A percentile compares a stretch with the other conserved stretches of the same genome.
Evolutionary conservation across 2,329 filamentous ascomycete species (phyloP).

Genomic region (Clonostachys chloroleuca): DNA sequence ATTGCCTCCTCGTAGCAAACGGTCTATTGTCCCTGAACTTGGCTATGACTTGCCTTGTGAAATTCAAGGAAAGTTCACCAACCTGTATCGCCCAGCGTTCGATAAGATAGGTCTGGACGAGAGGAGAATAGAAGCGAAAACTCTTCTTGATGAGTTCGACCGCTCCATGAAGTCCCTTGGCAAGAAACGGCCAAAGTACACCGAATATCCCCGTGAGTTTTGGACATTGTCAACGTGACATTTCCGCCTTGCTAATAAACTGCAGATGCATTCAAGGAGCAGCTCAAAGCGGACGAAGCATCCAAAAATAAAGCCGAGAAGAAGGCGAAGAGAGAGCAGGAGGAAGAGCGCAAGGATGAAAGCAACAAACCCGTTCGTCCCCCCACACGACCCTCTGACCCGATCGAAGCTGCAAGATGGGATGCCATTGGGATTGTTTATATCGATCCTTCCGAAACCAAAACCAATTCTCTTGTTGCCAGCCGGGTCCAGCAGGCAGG

Average conservation of each 20-base stretch:
- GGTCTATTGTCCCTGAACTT: slow-evolving; percentile 29
- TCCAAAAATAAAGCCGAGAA: slow-evolving; percentile 39
- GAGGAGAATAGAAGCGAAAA: slow-evolving; percentile 30
- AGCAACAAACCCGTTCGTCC: slow-evolving; percentile 29
- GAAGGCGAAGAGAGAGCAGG: slow-evolving; percentile 35
- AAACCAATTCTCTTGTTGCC: slow-evolving; percentile 33
- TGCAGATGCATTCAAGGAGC: slow-evolving; percentile 36
- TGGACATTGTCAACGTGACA: neutral
- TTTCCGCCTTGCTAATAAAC: slow-evolving; percentile 1
- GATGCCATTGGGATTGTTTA: slow-evolving; percentile 46
- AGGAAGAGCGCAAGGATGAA: slow-evolving; percentile 31
- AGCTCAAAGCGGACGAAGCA: slow-evolving; percentile 39
- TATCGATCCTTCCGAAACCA: slow-evolving; percentile 32
- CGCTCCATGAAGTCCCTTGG: slow-evolving; percentile 32
- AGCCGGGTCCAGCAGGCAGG: slow-evolving; percentile 45
- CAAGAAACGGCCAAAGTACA: slow-evolving; percentile 38
- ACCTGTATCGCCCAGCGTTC: slow-evolving; percentile 30
- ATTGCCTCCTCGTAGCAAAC: slow-evolving; percentile 29
- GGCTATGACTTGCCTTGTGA: slow-evolving; percentile 34
- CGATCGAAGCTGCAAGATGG: slow-evolving; percentile 44
- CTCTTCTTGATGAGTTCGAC: slow-evolving; percentile 33
- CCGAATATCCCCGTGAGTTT: slow-evolving; percentile 35
- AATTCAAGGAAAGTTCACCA: slow-evolving; percentile 35
- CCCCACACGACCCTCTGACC: slow-evolving; percentile 34
- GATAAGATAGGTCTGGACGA: slow-evolving; percentile 34